Conservation (phyloP, 176 grass and related monocot species). For the Thinopyrum elongatum region DNA sequence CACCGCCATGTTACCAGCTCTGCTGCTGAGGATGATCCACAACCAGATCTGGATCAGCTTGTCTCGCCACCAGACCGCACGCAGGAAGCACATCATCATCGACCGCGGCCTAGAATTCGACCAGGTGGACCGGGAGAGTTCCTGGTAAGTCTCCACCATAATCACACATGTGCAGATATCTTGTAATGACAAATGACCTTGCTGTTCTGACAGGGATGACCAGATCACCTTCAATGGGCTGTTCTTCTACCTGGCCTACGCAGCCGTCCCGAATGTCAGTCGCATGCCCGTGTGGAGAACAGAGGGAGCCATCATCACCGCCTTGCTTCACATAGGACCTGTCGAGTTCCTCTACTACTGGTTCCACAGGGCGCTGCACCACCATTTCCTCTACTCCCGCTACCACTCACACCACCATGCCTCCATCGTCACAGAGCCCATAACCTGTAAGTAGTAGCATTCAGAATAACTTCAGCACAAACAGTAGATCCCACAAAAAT, state of each 20-base stretch:
- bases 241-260: slow-evolving; percentile 50
- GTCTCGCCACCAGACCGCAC: slow-evolving; percentile 70
- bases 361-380: slow-evolving; percentile 86
- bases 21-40: slow-evolving; percentile 79
- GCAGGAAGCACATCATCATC: slow-evolving; percentile 74
- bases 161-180: background rate
- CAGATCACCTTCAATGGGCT: slow-evolving; percentile 86
- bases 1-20: slow-evolving; percentile 38
- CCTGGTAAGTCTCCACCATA: slow-evolving; percentile 52
- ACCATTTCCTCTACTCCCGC: slow-evolving; percentile 90
- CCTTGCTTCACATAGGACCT: slow-evolving; percentile 58
- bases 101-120: slow-evolving; percentile 85
- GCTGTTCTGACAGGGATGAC: slow-evolving; percentile 65
- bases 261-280: slow-evolving; percentile 7
- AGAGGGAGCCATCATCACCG: slow-evolving; percentile 51
- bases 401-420: slow-evolving; percentile 88
- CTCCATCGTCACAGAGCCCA: slow-evolving; percentile 84
- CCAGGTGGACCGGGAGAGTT: slow-evolving; percentile 83
- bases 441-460: slow-evolving; percentile 71
- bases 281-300: slow-evolving; percentile 64
- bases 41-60: slow-evolving; percentile 88
- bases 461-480: background rate
- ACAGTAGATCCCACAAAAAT: background rate
- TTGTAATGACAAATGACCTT: background rate
- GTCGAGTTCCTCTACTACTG: slow-evolving; percentile 97